Conservation (phyloP, 257 asterid genomes). For the Primulina huaijiensis region DNA sequence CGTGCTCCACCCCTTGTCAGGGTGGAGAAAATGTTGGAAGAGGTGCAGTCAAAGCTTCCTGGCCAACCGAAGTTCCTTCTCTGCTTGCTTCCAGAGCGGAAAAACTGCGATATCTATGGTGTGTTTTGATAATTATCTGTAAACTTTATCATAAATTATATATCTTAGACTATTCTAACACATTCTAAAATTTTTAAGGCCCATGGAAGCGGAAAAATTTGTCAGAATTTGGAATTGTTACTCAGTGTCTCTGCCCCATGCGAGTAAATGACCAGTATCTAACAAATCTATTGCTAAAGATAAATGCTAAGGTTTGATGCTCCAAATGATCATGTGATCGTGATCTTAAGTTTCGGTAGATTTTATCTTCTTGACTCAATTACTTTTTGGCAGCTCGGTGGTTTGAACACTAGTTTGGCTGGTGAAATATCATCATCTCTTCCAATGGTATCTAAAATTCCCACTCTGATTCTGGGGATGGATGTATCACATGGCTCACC, state of each 20-base stretch:
- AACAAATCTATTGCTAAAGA: slow-evolving; percentile 69
- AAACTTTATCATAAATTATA: too few species aligned
- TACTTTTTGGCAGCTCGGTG: slow-evolving; percentile 66
- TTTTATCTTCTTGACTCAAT: slow-evolving; percentile 3
- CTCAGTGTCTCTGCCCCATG: slow-evolving; percentile 78
- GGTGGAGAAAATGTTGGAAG: slow-evolving; percentile 80
- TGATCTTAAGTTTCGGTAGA: neutral
- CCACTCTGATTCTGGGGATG: slow-evolving; percentile 89
- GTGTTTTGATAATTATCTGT: slow-evolving; percentile 19
- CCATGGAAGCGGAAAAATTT: slow-evolving; percentile 84
- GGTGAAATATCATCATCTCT: slow-evolving; percentile 56
- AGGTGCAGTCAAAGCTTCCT: slow-evolving; percentile 60
- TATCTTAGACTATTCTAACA: neutral
- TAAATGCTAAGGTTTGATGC: slow-evolving; percentile 74
- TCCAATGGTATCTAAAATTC: slow-evolving; percentile 66
- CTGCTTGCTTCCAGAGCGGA: slow-evolving; percentile 78
- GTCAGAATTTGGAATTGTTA: slow-evolving; percentile 74
- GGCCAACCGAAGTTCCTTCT: slow-evolving; percentile 76
- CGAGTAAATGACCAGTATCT: slow-evolving; percentile 75
- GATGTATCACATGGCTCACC: slow-evolving; percentile 98
- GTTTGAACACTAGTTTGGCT: slow-evolving; percentile 69
- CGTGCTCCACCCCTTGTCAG: slow-evolving; percentile 68
- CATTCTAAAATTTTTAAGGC: slow-evolving; percentile 37
- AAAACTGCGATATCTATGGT: slow-evolving; percentile 83
- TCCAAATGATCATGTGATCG: slow-evolving; percentile 1